Evolutionary conservation across 805 yeast species (phyloP), one percentile per base, ranked within the genome.

Genomic region (Candida chauliodis): DNA sequence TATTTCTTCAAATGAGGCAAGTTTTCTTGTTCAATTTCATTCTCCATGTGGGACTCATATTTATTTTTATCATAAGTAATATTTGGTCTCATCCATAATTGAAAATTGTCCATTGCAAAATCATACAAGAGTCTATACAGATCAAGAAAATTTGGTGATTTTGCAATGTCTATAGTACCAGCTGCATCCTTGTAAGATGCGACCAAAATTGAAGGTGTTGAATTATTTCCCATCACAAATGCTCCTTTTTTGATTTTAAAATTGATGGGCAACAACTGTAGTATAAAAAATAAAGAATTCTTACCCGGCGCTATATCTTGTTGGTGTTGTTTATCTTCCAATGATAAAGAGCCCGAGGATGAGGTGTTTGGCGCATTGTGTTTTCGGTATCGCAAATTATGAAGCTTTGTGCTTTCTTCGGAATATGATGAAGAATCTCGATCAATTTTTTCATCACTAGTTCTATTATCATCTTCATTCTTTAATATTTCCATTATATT

Each of bases 161-260:
- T 61, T 3, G 68, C 57, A 8, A 76, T 65, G 56, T 90, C 96
- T 2, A 82, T 42, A 0, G 67, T 39, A 0, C 88, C 89, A 10
- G 61, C 60, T 1, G 78, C 78, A 1, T 67, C 54, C 4, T 73
- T 66, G 49, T 72, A 82, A 7, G 88, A 79, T 3, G 74, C 65
- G 3, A 88, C 79, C 30, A 84, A 45, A 8, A 93, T 61, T 1
- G 90, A 77, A 1, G 93, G 81, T 0, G 96, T 88, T 11, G 77
- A 72, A 42, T 73, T 69, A 57, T 90, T 91, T 7, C 99, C 99
- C 15, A 88, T 51, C 1, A 87, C 83, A 19, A 87, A 34, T 0
- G 95, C 82, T 1, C 91, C 88, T 40, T 76, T 81, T 31, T 67
- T 73, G 9, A 86, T 65, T 6, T 64, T 59, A 2, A 87, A 34